A percentile compares a stretch with the other conserved stretches of the same genome.
phyloP scores from a whole-genome alignment of 2,329 filamentous ascomycete species.

The Cordyceps cateniannulata region DNA sequence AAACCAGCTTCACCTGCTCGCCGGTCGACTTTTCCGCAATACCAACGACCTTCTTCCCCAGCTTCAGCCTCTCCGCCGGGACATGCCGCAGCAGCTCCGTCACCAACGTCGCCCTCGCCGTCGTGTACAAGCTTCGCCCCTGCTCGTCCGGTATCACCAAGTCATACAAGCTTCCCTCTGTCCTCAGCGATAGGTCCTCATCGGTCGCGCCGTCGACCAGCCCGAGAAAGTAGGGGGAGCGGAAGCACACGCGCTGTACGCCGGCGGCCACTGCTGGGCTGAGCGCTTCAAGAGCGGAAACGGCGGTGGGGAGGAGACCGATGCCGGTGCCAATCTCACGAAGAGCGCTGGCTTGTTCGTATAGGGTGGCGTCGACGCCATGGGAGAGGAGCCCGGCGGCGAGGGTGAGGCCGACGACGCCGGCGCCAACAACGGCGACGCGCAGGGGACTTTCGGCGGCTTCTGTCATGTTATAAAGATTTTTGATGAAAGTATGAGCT shows the following conservation, averaged over 20 bases:
- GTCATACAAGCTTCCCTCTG: slow-evolving; percentile 24
- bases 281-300: slow-evolving; percentile 33
- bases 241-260: slow-evolving; percentile 31
- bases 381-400: slow-evolving; percentile 40
- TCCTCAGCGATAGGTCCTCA: not conserved
- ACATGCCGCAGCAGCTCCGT: slow-evolving; percentile 33
- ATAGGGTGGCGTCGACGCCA: slow-evolving; percentile 36
- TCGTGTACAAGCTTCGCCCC: slow-evolving; percentile 17
- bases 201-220: not conserved
- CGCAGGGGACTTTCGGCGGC: not conserved
- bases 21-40: slow-evolving; percentile 20
- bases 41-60: slow-evolving; percentile 29
- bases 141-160: slow-evolving; percentile 16
- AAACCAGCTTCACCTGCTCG: slow-evolving; percentile 24
- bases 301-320: slow-evolving; percentile 45
- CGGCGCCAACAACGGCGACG: slow-evolving; percentile 46
- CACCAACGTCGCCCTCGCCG: slow-evolving; percentile 7
- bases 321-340: slow-evolving; percentile 46
- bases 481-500: no score
- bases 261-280: slow-evolving; percentile 28
- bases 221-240: slow-evolving; percentile 9
- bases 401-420: slow-evolving; percentile 43
- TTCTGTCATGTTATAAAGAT: not conserved
- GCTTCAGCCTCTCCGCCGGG: slow-evolving; percentile 24
- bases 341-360: slow-evolving; percentile 37